Base-by-base conservation (phyloP, 495 filamentous ascomycete species). In the Saxophila tyrrhenica region DNA sequence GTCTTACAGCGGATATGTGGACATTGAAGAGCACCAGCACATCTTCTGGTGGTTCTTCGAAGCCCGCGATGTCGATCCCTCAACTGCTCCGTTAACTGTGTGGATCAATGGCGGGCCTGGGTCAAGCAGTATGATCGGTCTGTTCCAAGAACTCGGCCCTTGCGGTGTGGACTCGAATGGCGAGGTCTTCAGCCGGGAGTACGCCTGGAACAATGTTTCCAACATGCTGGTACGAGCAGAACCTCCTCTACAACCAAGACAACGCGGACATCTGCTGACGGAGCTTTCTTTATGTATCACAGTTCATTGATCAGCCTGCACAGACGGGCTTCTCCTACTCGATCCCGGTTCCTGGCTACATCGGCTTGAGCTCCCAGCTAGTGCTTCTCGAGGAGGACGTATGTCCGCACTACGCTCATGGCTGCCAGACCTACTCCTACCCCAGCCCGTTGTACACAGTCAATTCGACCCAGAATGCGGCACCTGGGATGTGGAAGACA, bases 1-100 rank as follows among this genome's bases (percentile, higher is more conserved):
- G 64, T 80, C 75, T 52, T 85, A 79, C 64, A 78, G 77, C 23
- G 82, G 82, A 2, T 86, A 84, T 57, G 77, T 80, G 13, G 82
- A 85, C 67, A 73, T 85, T 29, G 70, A 59, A 1, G 76, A 78
- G 48, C 62, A 80, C 59, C 65, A 82, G 61, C 80, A 85, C 59
- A 79, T 81, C 43, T 84, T 84, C 68, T 84, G 62, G 63, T 66
- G 57, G 52, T 60, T 60, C 57, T 60, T 60, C 48, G 57, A 60
- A 62, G 68, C 78, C 3, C 69, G 80, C 20, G 62, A 64, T 52
- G 73, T 77, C 54, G 70, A 81, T 54, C 79, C 80, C 0, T 54
- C 63, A 21, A 67, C 64, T 48, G 79, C 78, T n/a, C 78, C 77
- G 0, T 58, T 82, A 38, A 82, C 80, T 0, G 73, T 83, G 16